phyloP scores from a whole-genome alignment of 345 rosid genomes.

The Isatis tinctoria region DNA sequence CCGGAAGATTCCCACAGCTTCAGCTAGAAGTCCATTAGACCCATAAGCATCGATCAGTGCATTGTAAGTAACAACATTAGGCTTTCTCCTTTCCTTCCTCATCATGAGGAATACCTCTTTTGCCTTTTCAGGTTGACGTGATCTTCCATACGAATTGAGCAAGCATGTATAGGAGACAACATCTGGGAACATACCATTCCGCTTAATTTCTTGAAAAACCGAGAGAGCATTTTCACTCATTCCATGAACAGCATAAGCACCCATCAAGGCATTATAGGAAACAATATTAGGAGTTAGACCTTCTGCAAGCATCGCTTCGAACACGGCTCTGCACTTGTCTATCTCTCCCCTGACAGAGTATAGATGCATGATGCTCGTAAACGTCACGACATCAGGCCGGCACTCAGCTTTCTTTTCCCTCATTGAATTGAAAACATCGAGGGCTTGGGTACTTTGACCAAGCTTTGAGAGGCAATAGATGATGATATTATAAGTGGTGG shows the following conservation, averaged over 20 bases:
- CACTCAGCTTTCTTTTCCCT: conserved; percentile 68
- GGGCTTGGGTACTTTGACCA: conserved; percentile 65
- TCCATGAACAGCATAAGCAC: conserved; percentile 84
- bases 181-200: conserved; percentile 63
- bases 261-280: conserved; percentile 70
- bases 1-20: conserved; percentile 72
- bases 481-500: conserved; percentile 79
- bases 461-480: conserved; percentile 75
- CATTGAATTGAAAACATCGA: conserved; percentile 75
- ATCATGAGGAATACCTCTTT: conserved; percentile 68
- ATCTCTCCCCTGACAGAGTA: conserved; percentile 72
- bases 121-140: conserved; percentile 70
- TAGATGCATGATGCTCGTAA: conserved; percentile 71
- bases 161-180: conserved; percentile 78
- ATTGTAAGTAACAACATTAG: conserved; percentile 74
- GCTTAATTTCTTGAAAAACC: conserved; percentile 64
- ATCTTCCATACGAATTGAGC: conserved; percentile 89
- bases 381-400: conserved; percentile 74
- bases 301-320: conserved; percentile 75
- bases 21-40: conserved; percentile 67
- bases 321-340: conserved; percentile 68
- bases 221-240: conserved; percentile 75
- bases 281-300: conserved; percentile 80
- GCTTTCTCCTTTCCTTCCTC: conserved; percentile 62
- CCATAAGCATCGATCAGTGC: conserved; percentile 93